These are phyloP conservation scores for Naegleria fowleri DNA, from an alignment of 208 protist genomes.

Conservation along the genomic window DNA sequence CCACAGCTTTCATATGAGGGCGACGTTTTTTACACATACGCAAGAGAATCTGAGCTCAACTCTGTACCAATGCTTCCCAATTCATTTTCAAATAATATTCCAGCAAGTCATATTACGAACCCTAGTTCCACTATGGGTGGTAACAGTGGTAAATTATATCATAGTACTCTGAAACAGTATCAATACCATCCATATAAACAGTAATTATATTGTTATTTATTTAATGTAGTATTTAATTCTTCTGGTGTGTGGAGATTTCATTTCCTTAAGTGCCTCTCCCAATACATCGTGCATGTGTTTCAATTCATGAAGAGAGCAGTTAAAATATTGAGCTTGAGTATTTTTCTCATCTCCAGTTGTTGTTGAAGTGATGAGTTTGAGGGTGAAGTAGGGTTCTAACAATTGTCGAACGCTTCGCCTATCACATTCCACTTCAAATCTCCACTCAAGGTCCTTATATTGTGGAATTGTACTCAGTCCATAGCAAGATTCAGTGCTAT, in stretches of 20 bases:
- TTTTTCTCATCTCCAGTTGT: background rate
- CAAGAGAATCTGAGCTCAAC: background rate
- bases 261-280: constrained; percentile 25
- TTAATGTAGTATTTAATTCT: constrained; percentile 19
- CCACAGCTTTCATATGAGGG: background rate
- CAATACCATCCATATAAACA: background rate
- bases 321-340: background rate
- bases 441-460: constrained; percentile 12
- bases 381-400: background rate
- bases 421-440: constrained; percentile 20
- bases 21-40: background rate
- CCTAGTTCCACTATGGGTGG: background rate
- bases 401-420: background rate
- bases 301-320: background rate
- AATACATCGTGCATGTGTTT: background rate
- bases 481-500: constrained; percentile 1
- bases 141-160: background rate
- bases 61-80: too few species aligned
- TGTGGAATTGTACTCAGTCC: background rate
- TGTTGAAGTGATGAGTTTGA: background rate
- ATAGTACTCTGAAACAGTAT: background rate
- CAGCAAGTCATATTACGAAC: too few species aligned
- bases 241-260: background rate
- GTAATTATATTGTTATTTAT: background rate
- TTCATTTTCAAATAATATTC: too few species aligned